Percentiles rank a stretch among this genome's conserved stretches.
Evolutionary conservation across 2,329 filamentous ascomycete species (phyloP).

Genomic region (Epichloe coenophiala): DNA sequence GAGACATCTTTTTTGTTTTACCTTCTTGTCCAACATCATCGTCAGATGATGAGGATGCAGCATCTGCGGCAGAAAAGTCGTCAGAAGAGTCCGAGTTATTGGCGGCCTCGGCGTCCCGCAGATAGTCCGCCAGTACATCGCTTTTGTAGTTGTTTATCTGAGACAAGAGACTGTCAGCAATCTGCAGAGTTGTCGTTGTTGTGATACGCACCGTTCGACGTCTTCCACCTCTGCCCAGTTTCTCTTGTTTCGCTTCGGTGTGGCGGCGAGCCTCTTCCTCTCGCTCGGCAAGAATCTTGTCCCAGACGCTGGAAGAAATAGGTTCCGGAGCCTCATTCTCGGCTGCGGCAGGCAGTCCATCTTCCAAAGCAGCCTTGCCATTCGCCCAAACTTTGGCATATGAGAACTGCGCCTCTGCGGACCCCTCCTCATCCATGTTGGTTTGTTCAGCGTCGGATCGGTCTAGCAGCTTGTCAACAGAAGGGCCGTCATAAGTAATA

Average conservation of each 20-base stretch:
- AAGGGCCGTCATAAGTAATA: constrained; percentile 67
- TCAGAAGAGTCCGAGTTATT: constrained; percentile 21
- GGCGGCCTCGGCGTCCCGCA: constrained; percentile 14
- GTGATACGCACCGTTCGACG: constrained; percentile 33
- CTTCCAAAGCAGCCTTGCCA: constrained; percentile 54
- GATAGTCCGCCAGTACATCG: constrained; percentile 9
- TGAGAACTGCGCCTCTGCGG: constrained; percentile 69
- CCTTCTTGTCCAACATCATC: constrained; percentile 16
- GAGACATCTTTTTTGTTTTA: constrained; percentile 20
- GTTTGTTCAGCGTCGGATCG: constrained; percentile 68
- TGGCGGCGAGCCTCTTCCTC: constrained; percentile 66
- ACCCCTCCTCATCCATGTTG: constrained; percentile 44
- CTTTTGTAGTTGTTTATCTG: constrained; percentile 24
- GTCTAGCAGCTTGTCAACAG: constrained; percentile 85
- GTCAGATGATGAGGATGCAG: constrained; percentile 16
- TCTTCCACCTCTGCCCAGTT: constrained; percentile 76
- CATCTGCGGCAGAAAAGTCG: constrained; percentile 19
- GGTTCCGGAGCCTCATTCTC: constrained; percentile 37
- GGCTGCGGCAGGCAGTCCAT: constrained; percentile 39
- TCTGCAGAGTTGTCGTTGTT: not conserved
- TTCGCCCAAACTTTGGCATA: constrained; percentile 90
- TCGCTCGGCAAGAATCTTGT: constrained; percentile 72
- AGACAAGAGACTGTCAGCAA: not conserved
- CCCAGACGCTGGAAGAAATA: constrained; percentile 66
- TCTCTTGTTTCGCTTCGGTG: constrained; percentile 52